Percentiles rank a stretch among this genome's conserved stretches.
Evolutionary conservation across 768 basidiomycete genomes (phyloP).

Genomic region (Ramaria sp.): DNA sequence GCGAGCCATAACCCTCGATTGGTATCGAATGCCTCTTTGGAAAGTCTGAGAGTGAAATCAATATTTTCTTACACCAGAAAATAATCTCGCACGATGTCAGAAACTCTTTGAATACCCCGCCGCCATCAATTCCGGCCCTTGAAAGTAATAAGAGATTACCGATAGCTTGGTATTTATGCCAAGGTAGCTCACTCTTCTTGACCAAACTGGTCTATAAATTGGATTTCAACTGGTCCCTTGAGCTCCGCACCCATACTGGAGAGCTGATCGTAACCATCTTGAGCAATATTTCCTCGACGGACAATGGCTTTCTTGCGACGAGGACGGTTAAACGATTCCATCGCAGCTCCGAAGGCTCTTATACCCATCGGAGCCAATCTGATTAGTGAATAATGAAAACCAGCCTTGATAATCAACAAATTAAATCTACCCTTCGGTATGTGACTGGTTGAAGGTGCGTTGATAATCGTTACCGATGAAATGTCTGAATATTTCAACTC

Average conservation of each 20-base stretch:
- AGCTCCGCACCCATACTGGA: conserved; percentile 53
- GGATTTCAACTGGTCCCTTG: conserved; percentile 76
- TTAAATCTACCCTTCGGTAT: background rate
- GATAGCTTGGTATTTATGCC: background rate
- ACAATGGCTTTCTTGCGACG: conserved; percentile 35
- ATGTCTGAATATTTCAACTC: conserved; percentile 82
- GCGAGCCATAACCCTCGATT: conserved; percentile 90
- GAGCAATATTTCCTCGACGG: conserved; percentile 65
- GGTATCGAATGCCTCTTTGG: conserved; percentile 90
- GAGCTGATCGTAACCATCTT: conserved; percentile 87
- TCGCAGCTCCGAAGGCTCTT: background rate
- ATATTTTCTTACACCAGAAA: background rate
- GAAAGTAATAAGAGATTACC: conserved; percentile 8
- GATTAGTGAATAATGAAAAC: background rate
- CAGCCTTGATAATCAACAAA: background rate
- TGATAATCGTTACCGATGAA: conserved; percentile 60
- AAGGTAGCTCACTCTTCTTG: conserved; percentile 57
- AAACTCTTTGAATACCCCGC: conserved; percentile 97
- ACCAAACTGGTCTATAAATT: conserved; percentile 87
- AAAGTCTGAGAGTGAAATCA: conserved; percentile 37
- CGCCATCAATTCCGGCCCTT: conserved; percentile 89
- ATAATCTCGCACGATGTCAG: conserved; percentile 44
- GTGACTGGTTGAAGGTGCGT: conserved; percentile 15
- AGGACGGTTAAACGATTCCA: conserved; percentile 15
- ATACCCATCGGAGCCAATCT: background rate